Evolutionary conservation across 495 filamentous ascomycete genomes (phyloP), one percentile per base, ranked within the genome.

Genomic region (Aspergillus nanangensis): DNA sequence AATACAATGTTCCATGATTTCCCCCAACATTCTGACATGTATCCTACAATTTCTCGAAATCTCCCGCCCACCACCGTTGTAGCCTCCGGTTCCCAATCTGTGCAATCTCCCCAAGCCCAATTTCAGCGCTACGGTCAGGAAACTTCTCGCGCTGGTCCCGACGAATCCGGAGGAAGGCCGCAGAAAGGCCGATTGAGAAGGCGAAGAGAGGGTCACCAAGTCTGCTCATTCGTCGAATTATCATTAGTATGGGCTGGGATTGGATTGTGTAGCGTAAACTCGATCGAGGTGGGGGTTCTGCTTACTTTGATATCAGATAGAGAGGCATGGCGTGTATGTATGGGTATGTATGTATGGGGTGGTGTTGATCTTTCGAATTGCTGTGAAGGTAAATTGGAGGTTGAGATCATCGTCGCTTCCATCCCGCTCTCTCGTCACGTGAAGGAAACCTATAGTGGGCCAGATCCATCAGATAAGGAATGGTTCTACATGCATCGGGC

Each of bases 161-260:
- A 52, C 83, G 86, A 61, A 98, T 63, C 51, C 66, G 64, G 35
- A 75, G 44, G 52, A 72, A 35, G 62, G 78, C 42, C 69, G 86
- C 48, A 68, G 84, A 38, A 72, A 78, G 9, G 74, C 84, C 93
- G 58, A 96, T 92, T 41, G 78, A 64, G 32, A 95, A 49, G 32
- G 90, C 93, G 60, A 96, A 98, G 51, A 96, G 56, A 15, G 92
- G 93, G 58, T 98, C 93, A 17, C 78, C 80, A 38, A 79, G 56
- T 62, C 88, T 91, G 49, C 44, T 51, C 4, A n/a, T 52, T 53
- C 19, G 19, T 23, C 19, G 14, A 5, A 5, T 2, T 53, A 17
- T 47, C 8, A 20, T 24, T 33, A 5, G n/a, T 21, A n/a, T 51
- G 38, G 38, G 14, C 19, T 41, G 27, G 31, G 15, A 34, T 44